Base-by-base conservation (phyloP, 805 yeast genomes). In the Saccharomyces eubayanus region DNA sequence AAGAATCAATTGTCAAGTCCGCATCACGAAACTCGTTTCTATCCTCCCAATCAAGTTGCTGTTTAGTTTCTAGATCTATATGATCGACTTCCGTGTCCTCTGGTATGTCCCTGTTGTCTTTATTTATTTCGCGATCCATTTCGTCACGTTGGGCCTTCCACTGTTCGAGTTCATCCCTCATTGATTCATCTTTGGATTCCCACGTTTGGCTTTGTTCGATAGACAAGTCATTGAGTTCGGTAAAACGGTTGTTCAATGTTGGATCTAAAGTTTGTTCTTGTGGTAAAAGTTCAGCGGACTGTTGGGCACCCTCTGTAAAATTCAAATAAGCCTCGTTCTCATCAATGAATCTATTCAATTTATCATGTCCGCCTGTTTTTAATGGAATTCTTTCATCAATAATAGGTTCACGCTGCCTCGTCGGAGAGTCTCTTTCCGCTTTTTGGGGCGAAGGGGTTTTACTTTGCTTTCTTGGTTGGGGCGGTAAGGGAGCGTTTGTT, bases 271-370 rank as follows among this genome's bases (percentile, higher is more conserved):
- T 55, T 10, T 48, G 21, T 11, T 28, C 11, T 5, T 63, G 69
- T 51, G 66, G 51, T 49, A 64, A 52, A 6, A 49, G 30, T 21
- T 50, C 52, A n/a, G 55, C 50, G n/a, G 54, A 31, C 31, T 55
- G 53, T 21, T 55, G 57, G 3, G 67, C 70, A 31, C 54, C 55
- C 36, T 57, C 59, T 3, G 72, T 64, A 50, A 67, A 68, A 31
- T 60, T 62, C 31, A 61, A 51, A 54, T 68, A 68, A 2, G 59
- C 57, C 21, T 64, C 66, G 51, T 67, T 64, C 20, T 62, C 54
- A 10, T 62, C 62, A n/a, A 66, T 60, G 49, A 57, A 65, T 27
- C 62, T 51, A 45, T 62, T 60, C n/a, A 66, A 51, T 50, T 57
- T 62, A n/a, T 63, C 60, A 31, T 49, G 47, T 1, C 55, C 49